These are phyloP conservation scores for Platanthera guangdongensis DNA, from an alignment of 106 monocot genomes.

Conservation along the genomic window DNA sequence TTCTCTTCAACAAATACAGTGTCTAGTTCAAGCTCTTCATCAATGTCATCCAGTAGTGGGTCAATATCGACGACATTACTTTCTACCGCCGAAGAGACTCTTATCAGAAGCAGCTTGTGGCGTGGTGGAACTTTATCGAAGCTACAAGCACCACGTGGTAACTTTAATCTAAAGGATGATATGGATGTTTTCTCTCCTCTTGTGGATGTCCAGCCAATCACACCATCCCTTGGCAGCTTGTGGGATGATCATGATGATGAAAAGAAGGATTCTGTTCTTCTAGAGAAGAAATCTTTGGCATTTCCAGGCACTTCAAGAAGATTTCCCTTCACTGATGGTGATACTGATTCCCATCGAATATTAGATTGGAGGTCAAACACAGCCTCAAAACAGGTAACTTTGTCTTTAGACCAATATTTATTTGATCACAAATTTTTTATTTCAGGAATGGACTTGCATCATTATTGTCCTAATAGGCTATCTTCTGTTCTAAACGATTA, in stretches of 20 bases:
- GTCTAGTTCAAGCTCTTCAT: slow-evolving; percentile 33
- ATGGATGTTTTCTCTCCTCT: slow-evolving; percentile 99
- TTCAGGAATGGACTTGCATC: neutral
- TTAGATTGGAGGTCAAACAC: slow-evolving; percentile 53
- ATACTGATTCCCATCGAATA: slow-evolving; percentile 34
- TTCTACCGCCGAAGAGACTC: slow-evolving; percentile 54
- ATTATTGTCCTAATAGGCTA: too few relatives aligned
- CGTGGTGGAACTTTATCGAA: slow-evolving; percentile 51
- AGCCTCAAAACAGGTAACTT: slow-evolving; percentile 45
- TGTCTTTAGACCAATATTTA: neutral
- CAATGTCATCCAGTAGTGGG: slow-evolving; percentile 25
- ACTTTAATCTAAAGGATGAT: slow-evolving; percentile 73
- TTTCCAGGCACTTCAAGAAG: slow-evolving; percentile 33
- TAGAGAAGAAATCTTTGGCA: slow-evolving; percentile 37
- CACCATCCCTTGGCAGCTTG: slow-evolving; percentile 66
- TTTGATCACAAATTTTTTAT: neutral
- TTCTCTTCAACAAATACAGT: slow-evolving; percentile 24
- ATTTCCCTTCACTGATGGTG: slow-evolving; percentile 37
- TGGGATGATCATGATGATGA: slow-evolving; percentile 64
- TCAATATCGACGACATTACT: slow-evolving; percentile 18
- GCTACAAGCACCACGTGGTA: slow-evolving; percentile 53
- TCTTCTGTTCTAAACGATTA: too few relatives aligned
- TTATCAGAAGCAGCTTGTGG: slow-evolving; percentile 31
- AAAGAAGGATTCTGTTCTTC: slow-evolving; percentile 29
- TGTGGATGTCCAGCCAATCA: slow-evolving; percentile 93